Evolutionary conservation across 116 monocot species (phyloP).

Genomic region (Phalaenopsis hybrid): DNA sequence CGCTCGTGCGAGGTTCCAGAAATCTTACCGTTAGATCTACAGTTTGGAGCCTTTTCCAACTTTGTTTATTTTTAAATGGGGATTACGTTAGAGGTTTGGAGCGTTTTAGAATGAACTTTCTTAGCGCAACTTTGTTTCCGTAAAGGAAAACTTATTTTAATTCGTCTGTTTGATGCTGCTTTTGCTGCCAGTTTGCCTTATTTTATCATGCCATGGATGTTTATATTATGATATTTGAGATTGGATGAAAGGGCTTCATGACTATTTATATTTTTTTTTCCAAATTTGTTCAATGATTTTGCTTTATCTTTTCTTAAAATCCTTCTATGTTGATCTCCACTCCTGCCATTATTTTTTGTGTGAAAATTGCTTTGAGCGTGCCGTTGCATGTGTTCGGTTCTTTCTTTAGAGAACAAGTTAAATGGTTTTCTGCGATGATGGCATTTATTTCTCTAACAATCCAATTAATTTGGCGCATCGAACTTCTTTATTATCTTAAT

Average conservation of each 20-base stretch:
- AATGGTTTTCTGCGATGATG: background rate
- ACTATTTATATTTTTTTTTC: background rate
- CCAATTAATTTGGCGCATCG: background rate
- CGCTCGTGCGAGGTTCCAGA: slow-evolving; percentile 50
- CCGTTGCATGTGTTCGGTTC: background rate
- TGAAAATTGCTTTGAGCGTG: background rate
- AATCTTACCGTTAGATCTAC: slow-evolving; percentile 44
- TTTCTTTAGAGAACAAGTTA: background rate
- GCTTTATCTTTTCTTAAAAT: background rate
- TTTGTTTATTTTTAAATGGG: background rate
- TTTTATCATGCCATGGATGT: background rate
- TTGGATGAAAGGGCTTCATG: background rate
- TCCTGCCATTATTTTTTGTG: background rate
- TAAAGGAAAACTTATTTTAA: background rate
- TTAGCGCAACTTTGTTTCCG: background rate
- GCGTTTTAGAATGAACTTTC: background rate
- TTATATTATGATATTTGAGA: background rate
- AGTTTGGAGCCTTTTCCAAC: background rate
- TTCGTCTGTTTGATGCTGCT: background rate
- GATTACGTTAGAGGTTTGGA: background rate
- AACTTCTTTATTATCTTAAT: background rate
- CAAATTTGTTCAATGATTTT: background rate
- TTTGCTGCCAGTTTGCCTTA: background rate
- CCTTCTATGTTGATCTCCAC: background rate
- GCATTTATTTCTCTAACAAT: background rate